Evolutionary conservation across 345 rosid genomes (phyloP).

Genomic region (Camelina sativa): DNA sequence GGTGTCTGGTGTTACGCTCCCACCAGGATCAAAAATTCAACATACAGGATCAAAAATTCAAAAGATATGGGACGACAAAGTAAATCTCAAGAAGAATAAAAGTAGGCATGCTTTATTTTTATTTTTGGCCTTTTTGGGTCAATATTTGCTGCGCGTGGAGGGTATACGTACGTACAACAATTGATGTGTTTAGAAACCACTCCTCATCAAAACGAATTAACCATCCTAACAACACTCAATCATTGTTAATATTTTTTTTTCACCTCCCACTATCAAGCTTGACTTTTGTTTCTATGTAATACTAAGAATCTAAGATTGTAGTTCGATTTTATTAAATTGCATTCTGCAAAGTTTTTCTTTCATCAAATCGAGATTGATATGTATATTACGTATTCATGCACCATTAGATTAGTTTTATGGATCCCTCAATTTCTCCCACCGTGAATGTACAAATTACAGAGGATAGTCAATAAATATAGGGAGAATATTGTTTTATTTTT

Average conservation of each 20-base stretch:
- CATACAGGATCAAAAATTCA: conserved; percentile 7
- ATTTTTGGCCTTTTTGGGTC: conserved; percentile 24
- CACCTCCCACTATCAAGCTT: conserved; percentile 26
- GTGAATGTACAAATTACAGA: conserved; percentile 5
- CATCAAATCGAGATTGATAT: conserved; percentile 1
- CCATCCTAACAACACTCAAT: conserved; percentile 31
- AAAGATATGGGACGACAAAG: conserved; percentile 40
- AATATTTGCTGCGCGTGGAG: conserved; percentile 45
- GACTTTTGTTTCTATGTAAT: conserved; percentile 25
- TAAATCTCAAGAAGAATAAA: conserved; percentile 32
- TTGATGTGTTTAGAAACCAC: conserved; percentile 45
- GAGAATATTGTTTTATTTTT: neutral
- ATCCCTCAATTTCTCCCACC: neutral
- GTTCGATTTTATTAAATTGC: neutral
- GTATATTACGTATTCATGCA: conserved; percentile 20
- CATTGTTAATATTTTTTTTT: conserved; percentile 24
- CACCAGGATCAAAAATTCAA: too few relatives aligned
- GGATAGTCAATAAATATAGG: neutral
- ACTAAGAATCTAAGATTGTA: neutral
- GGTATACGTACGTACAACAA: conserved; percentile 36
- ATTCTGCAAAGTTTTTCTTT: neutral
- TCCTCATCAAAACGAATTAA: conserved; percentile 39
- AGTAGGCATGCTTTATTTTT: conserved; percentile 36
- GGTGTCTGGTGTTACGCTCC: too few relatives aligned
- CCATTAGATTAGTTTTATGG: neutral